Conservation (phyloP, 768 basidiomycete genomes). For the Collybia mongolica region DNA sequence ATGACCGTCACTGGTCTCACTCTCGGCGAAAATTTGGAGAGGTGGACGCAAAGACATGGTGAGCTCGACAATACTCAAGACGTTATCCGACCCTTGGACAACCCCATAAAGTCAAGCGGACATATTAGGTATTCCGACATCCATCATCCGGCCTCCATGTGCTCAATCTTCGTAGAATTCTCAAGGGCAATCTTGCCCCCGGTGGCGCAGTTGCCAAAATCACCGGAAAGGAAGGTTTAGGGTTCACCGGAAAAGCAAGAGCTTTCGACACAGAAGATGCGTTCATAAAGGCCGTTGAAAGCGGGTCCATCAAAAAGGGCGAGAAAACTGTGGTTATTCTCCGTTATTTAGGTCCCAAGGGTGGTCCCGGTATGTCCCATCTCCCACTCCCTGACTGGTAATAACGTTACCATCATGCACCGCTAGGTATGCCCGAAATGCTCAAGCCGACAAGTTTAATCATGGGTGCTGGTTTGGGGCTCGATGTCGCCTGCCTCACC, state of each 20-base stretch:
- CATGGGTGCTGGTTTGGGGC: conserved; percentile 96
- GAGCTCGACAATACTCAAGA: conserved; percentile 75
- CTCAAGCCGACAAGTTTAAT: conserved; percentile 96
- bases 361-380: conserved; percentile 78
- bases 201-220: conserved; percentile 97
- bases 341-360: conserved; percentile 94
- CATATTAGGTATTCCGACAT: conserved; percentile 70
- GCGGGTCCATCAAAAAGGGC: conserved; percentile 84
- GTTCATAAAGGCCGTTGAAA: conserved; percentile 86
- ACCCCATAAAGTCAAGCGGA: conserved; percentile 86
- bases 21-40: conserved; percentile 89
- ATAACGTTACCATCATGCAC: conserved; percentile 18
- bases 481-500: conserved; percentile 95
- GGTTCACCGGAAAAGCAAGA: conserved; percentile 89
- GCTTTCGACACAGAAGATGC: conserved; percentile 90
- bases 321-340: conserved; percentile 97
- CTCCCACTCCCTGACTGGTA: not conserved
- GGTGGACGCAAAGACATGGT: conserved; percentile 81
- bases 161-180: conserved; percentile 53
- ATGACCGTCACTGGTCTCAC: conserved; percentile 90
- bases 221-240: conserved; percentile 91
- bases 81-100: conserved; percentile 82
- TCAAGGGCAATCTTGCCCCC: conserved; percentile 90
- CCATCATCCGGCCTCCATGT: conserved; percentile 6
- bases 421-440: conserved; percentile 97